Base-by-base conservation (phyloP, 148 eudicot genomes). In the Persicaria maculosa region DNA sequence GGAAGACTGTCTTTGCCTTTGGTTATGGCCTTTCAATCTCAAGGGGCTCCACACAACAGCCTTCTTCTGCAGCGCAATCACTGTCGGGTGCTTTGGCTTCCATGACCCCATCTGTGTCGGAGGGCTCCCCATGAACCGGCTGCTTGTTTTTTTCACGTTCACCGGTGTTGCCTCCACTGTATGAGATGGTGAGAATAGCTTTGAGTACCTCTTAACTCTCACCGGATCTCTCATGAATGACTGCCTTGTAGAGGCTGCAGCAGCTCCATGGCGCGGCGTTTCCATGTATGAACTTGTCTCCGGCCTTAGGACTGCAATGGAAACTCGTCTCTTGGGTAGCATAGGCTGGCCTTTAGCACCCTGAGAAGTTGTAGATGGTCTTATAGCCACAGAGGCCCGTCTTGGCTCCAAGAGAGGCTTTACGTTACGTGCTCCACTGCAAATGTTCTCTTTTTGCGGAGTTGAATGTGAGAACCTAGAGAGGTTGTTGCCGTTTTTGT, bases 71-170 rank as follows among this genome's bases (percentile, higher is more conserved):
- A 91, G 62, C 0, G 93, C 93, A 47, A 94, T 77, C 0, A 88
- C 97, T 1, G 95, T 89, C 25, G 98, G 98, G 77, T 90, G 96
- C 82, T 86, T 94, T 0, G 93, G 97, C 85, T 80, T 92, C 97
- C 96, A 94, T 1, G 97, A 84, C 2, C 88, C 91, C n/a, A 75
- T 80, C 78, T 74, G 80, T 44, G 78, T 83, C 17, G 88, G 80
- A 31, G 92, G 93, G 76, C 97, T 91, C n/a, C 88, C 87, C 91
- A 86, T 83, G 61, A 91, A 90, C 77, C 76, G 87, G 68, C 90
- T 86, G 74, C 88, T 71, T 4, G 55, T 62, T 1, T 10, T 61
- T 1, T 22, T 47, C 71, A 20, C n/a, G 44, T 76, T 83, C 62
- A 76, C 47, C 1, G 97, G 98, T 71, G 97, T 91, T 52, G 84